Evolutionary conservation across 2,329 filamentous ascomycete genomes (phyloP).

Genomic region (Camillea tinctor): DNA sequence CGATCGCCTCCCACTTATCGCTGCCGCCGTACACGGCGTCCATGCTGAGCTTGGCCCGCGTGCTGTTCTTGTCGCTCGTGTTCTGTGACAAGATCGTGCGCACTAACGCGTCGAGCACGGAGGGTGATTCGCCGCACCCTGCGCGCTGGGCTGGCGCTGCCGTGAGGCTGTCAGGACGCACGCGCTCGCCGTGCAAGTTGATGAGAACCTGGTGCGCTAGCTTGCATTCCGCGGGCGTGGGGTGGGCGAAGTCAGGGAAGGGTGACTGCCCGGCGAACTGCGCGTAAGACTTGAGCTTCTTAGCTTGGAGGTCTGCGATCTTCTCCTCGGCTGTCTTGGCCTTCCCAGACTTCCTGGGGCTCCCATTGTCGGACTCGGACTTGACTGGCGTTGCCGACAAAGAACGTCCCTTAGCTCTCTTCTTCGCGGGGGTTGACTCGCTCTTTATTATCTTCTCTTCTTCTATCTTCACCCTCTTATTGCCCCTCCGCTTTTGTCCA

Average conservation of each 20-base stretch:
- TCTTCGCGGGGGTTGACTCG: conserved; percentile 3
- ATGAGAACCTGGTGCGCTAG: conserved; percentile 66
- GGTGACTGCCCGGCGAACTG: conserved; percentile 48
- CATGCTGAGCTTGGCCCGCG: conserved; percentile 55
- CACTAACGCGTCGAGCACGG: conserved; percentile 51
- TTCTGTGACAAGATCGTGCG: conserved; percentile 54
- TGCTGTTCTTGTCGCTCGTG: conserved; percentile 55
- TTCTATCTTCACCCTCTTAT: conserved; percentile 9
- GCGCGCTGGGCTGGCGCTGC: conserved; percentile 59
- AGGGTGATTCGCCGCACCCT: conserved; percentile 55
- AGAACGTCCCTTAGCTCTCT: conserved; percentile 4
- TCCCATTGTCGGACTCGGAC: not conserved
- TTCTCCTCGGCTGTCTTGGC: conserved; percentile 14
- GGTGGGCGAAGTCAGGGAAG: conserved; percentile 65
- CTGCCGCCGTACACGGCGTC: conserved; percentile 43
- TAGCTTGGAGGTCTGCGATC: conserved; percentile 35
- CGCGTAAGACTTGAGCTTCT: conserved; percentile 44
- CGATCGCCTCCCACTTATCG: conserved; percentile 44
- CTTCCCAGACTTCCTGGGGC: conserved; percentile 1
- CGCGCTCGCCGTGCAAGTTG: conserved; percentile 62
- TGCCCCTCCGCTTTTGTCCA: not conserved
- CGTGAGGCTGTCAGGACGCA: conserved; percentile 57
- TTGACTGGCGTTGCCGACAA: conserved; percentile 1
- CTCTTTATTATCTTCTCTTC: not conserved
- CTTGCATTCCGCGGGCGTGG: conserved; percentile 66